These are phyloP conservation scores for Phytopythium aichiense DNA, from an alignment of 352 stramenopile genomes.

Conservation along the genomic window DNA sequence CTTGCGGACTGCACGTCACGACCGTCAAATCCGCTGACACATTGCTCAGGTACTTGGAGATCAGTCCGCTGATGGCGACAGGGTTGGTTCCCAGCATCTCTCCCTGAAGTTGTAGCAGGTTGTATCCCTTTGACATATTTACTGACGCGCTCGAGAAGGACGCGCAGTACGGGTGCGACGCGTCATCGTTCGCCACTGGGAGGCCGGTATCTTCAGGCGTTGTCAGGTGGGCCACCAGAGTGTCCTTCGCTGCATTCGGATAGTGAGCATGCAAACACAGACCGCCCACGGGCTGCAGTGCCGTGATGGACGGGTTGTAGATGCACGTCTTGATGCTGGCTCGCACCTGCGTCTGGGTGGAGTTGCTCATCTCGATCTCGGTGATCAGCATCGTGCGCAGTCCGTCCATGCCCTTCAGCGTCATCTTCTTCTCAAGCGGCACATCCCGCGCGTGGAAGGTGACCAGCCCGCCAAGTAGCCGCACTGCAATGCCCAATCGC, in stretches of 20 bases:
- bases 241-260: constrained; percentile 26
- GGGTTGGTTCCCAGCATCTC: constrained; percentile 60
- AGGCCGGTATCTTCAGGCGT: constrained; percentile 35
- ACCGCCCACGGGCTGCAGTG: constrained; percentile 54
- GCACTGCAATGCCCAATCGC: constrained; percentile 44
- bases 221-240: constrained; percentile 52
- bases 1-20: constrained; percentile 50
- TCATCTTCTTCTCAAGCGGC: constrained; percentile 49
- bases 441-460: constrained; percentile 40
- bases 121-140: constrained; percentile 52
- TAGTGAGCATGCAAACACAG: constrained; percentile 67
- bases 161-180: constrained; percentile 58
- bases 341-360: constrained; percentile 52
- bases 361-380: constrained; percentile 56
- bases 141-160: constrained; percentile 13
- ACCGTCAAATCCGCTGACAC: constrained; percentile 48
- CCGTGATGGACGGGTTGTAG: constrained; percentile 75
- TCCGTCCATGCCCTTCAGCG: constrained; percentile 55
- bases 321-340: constrained; percentile 75
- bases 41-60: constrained; percentile 74
- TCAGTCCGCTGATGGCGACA: constrained; percentile 68
- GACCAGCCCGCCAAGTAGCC: constrained; percentile 45
- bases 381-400: constrained; percentile 62
- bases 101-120: constrained; percentile 60
- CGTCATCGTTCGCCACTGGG: constrained; percentile 31